Conservation (phyloP, 2,329 filamentous ascomycete species). For the Tolypocladium endophyticum region DNA sequence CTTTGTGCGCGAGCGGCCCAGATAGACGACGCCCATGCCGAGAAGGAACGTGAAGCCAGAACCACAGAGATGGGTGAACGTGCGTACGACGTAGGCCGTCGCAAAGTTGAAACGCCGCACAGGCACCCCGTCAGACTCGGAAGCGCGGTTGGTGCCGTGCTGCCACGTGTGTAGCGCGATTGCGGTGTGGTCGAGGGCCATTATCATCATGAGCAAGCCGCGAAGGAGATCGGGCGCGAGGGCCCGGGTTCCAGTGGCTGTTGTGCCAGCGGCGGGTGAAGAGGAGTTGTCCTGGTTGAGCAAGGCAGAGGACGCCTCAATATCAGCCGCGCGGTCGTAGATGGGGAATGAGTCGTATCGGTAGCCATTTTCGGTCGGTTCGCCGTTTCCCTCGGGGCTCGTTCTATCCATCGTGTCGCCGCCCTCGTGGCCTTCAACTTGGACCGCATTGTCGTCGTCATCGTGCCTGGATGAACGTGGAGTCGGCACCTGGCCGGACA, state of each 20-base stretch:
- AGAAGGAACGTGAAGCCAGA: constrained; percentile 35
- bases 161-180: constrained; percentile 28
- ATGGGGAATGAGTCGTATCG: constrained; percentile 9
- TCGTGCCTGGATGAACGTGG: background rate
- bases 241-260: constrained; percentile 13
- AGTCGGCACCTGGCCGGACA: background rate
- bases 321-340: background rate
- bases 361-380: constrained; percentile 4
- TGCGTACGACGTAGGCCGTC: constrained; percentile 26
- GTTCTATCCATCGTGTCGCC: background rate
- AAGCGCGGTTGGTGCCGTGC: constrained; percentile 25
- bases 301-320: background rate
- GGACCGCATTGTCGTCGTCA: background rate
- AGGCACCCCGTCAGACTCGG: constrained; percentile 23
- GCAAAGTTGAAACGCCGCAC: constrained; percentile 27
- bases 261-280: background rate
- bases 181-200: constrained; percentile 33
- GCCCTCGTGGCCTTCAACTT: background rate
- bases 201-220: constrained; percentile 31
- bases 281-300: background rate
- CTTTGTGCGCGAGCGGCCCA: constrained; percentile 27
- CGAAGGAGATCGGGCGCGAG: constrained; percentile 33
- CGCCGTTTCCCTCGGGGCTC: background rate
- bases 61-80: constrained; percentile 33
- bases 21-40: constrained; percentile 33